These are phyloP conservation scores for Colletotrichum neosansevieriae DNA, from an alignment of 2,329 filamentous ascomycete species.

Conservation along the genomic window DNA sequence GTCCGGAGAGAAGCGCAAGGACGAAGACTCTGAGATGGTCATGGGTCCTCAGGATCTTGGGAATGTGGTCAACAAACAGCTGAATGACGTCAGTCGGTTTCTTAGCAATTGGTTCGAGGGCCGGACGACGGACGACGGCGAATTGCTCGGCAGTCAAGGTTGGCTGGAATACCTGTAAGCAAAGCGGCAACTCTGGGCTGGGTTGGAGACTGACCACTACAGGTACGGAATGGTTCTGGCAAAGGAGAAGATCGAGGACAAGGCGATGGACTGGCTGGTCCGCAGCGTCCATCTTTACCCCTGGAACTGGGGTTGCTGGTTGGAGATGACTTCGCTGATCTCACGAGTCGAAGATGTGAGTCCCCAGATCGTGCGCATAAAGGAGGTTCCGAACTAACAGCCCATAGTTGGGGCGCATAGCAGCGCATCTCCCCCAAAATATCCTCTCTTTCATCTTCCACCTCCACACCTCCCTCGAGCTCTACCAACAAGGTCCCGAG, in stretches of 20 bases:
- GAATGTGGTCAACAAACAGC: slow-evolving; percentile 85
- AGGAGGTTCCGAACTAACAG: slow-evolving; percentile 45
- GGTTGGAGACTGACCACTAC: slow-evolving; percentile 33
- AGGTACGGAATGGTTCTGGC: slow-evolving; percentile 89
- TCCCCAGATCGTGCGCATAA: slow-evolving; percentile 39
- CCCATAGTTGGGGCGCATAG: slow-evolving; percentile 75
- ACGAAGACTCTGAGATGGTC: slow-evolving; percentile 97
- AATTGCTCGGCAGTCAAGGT: slow-evolving; percentile 78
- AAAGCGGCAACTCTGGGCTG: not conserved
- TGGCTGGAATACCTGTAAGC: slow-evolving; percentile 87
- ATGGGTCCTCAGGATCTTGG: slow-evolving; percentile 93
- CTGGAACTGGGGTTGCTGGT: slow-evolving; percentile 98
- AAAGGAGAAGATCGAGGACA: slow-evolving; percentile 89
- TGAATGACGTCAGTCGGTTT: slow-evolving; percentile 79
- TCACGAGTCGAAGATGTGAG: slow-evolving; percentile 84
- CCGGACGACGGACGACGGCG: slow-evolving; percentile 68
- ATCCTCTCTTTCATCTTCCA: slow-evolving; percentile 96
- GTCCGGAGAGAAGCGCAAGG: slow-evolving; percentile 93
- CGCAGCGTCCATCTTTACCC: slow-evolving; percentile 89
- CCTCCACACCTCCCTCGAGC: slow-evolving; percentile 88
- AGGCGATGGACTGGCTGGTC: slow-evolving; percentile 88
- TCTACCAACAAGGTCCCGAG: slow-evolving; percentile 85
- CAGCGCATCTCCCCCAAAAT: slow-evolving; percentile 83
- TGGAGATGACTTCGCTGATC: slow-evolving; percentile 87
- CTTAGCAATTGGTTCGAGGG: slow-evolving; percentile 85